phyloP scores from a whole-genome alignment of 208 protist genomes.

The Acanthamoeba royreba region DNA sequence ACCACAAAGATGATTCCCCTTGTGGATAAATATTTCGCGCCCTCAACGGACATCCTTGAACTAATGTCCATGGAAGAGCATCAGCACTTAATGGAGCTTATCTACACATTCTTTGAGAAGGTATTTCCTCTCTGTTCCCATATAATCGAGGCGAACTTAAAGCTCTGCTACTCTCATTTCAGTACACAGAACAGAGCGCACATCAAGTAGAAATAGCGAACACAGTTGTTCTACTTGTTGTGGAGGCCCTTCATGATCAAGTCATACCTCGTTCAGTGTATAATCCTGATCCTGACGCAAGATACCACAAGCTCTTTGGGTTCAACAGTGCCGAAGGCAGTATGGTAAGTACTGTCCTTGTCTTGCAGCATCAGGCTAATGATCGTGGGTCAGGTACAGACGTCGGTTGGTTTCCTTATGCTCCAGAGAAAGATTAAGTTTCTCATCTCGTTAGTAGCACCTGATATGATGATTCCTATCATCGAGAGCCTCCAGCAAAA shows the following conservation, averaged over 20 bases:
- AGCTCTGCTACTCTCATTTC: not conserved
- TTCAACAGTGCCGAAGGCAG: not conserved
- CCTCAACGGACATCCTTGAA: not conserved
- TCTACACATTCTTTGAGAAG: not conserved
- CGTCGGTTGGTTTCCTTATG: not conserved
- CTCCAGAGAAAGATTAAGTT: not conserved
- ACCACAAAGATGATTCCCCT: not conserved
- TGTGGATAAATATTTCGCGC: not conserved
- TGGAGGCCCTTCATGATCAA: not conserved
- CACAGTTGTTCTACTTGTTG: not conserved
- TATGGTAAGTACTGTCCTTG: not conserved
- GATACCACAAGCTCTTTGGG: not conserved
- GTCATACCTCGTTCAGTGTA: not conserved
- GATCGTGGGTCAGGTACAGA: no score
- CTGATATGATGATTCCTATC: not conserved
- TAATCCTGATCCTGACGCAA: not conserved
- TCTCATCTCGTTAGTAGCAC: not conserved
- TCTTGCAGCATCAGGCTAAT: not conserved
- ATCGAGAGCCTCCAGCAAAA: not conserved
- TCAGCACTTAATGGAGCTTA: not conserved
- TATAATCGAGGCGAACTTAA: not conserved
- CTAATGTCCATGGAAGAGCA: not conserved
- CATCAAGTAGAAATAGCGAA: not conserved
- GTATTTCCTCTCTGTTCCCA: not conserved
- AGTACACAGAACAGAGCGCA: not conserved